Conservation (phyloP, 345 rosid genomes). For the Psidium guajava region DNA sequence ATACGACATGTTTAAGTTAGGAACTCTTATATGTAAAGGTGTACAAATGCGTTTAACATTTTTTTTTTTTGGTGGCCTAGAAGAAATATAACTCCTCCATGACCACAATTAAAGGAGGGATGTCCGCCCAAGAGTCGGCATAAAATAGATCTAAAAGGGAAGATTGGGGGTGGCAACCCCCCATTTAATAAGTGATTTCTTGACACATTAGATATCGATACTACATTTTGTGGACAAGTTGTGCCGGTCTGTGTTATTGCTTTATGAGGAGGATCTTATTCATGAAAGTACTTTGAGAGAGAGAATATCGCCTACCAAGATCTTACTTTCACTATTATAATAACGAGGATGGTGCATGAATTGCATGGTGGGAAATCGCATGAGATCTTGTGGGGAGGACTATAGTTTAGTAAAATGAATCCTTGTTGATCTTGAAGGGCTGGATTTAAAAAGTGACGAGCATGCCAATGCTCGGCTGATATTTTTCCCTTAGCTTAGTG, state of each 20-base stretch:
- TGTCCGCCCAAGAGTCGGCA: neutral
- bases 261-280: neutral
- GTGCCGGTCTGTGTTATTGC: neutral
- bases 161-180: neutral
- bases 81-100: neutral
- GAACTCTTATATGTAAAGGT: too few relatives aligned
- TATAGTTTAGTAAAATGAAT: neutral
- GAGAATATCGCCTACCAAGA: neutral
- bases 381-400: neutral
- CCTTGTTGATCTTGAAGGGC: neutral
- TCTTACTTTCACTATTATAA: neutral
- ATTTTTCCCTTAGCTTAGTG: neutral
- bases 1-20: neutral
- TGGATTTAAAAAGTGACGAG: neutral
- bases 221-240: neutral
- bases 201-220: neutral
- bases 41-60: neutral
- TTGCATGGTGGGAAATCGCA: neutral
- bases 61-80: neutral
- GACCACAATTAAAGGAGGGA: constrained; percentile 14
- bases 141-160: too few relatives aligned
- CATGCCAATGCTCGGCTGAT: neutral
- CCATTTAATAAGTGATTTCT: neutral
- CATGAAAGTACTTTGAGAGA: neutral
- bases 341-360: neutral